These are phyloP conservation scores for Colletotrichum sp. DNA, from an alignment of 2,329 filamentous ascomycete genomes.

Conservation along the genomic window DNA sequence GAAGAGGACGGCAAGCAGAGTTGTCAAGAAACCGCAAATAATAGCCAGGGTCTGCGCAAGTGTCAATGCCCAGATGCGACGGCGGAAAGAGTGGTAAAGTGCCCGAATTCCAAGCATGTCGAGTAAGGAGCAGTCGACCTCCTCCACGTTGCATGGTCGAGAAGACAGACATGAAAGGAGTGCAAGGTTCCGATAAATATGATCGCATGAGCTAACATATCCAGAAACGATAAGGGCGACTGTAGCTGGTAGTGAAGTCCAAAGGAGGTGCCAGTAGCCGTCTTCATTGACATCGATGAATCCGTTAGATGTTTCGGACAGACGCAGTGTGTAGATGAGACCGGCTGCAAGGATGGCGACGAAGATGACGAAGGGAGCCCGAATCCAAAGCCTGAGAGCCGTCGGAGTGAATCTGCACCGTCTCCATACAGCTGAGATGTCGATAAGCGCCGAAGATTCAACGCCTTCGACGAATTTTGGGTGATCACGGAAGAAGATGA, in stretches of 20 bases:
- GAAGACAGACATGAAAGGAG: neutral
- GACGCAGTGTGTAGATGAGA: neutral
- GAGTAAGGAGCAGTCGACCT: neutral
- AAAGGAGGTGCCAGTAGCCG: neutral
- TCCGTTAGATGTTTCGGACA: neutral
- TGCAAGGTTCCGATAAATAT: neutral
- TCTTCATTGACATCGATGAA: neutral
- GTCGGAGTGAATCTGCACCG: neutral
- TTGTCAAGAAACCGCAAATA: neutral
- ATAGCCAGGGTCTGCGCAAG: neutral
- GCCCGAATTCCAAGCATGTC: constrained; percentile 3
- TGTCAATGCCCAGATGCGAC: neutral
- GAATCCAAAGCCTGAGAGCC: neutral
- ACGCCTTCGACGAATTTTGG: neutral
- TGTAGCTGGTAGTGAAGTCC: constrained; percentile 3
- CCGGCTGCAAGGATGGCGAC: neutral
- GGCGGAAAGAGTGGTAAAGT: neutral
- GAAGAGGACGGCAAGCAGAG: neutral
- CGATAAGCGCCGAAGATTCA: neutral
- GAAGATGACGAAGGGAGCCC: neutral
- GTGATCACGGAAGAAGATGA: neutral
- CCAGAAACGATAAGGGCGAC: neutral
- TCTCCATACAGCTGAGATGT: neutral
- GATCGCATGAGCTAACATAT: constrained; percentile 7
- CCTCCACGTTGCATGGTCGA: neutral